Evolutionary conservation across 2,329 filamentous ascomycete species (phyloP), one percentile per base, ranked within the genome.

Genomic region (Diaporthe ampelina): DNA sequence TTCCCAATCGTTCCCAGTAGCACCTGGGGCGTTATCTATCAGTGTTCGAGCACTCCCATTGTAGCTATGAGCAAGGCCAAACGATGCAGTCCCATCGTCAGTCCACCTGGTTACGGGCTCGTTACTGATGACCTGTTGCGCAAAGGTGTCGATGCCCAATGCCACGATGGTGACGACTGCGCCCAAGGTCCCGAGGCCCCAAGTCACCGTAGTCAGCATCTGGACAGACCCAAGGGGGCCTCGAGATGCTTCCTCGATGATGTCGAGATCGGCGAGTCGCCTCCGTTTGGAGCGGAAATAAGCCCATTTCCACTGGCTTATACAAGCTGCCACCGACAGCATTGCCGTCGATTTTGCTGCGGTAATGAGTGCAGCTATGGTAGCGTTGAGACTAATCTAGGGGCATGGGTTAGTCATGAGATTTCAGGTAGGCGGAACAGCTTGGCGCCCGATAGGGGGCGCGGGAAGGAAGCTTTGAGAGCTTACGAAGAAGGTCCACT

Each of bases 231-330:
- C 61, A 35, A 65, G 61, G 21, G 61, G 61, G 10, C 61, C 61
- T 35, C 43, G 43, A 24, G 61, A 50, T 50, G 61, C 61, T 35
- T 65, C 61, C 43, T 65, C 61, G 17, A 65, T 50, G 11, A 65
- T 24, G 15, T 65, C 61, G 43, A 65, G 43, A 21, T 65, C 61
- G 11, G 43, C 61, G 3, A 65, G 61, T 17, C 61, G 61, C 61
- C 61, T 50, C 26, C 35, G 43, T 24, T 65, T 50, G 11, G 61
- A 65, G 1, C 43, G 61, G 43, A 65, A 65, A 19, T 65, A 50
- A 32, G 61, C 61, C 61, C 61, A 65, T 35, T 65, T 65, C 61
- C 61, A 65, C n/a, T 65, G 61, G 11, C 61, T 50, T 24, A 65
- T 65, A 9, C 61, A 65, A 24, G 61, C 61, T 13, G 43, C 61